These are phyloP conservation scores for Trichoderma asperelloides DNA, from an alignment of 495 filamentous ascomycete genomes.

Conservation along the genomic window DNA sequence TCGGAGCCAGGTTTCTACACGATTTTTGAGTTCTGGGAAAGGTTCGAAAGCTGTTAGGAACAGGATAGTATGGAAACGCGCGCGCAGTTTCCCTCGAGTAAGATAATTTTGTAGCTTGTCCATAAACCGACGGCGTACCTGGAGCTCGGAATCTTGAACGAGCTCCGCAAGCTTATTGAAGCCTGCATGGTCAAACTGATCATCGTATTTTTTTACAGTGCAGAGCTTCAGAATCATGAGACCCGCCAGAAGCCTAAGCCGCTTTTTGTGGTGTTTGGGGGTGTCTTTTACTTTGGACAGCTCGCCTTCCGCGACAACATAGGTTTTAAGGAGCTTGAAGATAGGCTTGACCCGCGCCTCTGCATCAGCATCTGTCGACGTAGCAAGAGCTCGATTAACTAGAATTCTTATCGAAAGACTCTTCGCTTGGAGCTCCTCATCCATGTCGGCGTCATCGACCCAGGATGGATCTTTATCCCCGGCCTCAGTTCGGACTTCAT, in stretches of 20 bases:
- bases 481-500: conserved; percentile 52
- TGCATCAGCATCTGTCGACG: conserved; percentile 49
- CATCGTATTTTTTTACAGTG: conserved; percentile 61
- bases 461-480: conserved; percentile 47
- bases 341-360: conserved; percentile 58
- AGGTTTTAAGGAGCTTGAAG: conserved; percentile 65
- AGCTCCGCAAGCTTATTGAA: conserved; percentile 77
- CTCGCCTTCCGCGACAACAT: conserved; percentile 70
- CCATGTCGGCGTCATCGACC: conserved; percentile 59
- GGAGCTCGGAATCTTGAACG: conserved; percentile 63
- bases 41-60: conserved; percentile 92
- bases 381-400: conserved; percentile 73
- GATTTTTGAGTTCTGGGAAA: conserved; percentile 51
- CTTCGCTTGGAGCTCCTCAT: conserved; percentile 78
- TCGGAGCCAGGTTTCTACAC: conserved; percentile 79
- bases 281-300: conserved; percentile 65
- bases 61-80: conserved; percentile 77
- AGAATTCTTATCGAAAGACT: conserved; percentile 81
- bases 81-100: conserved; percentile 53
- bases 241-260: conserved; percentile 73
- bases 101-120: conserved; percentile 82
- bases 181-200: conserved; percentile 55
- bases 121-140: conserved; percentile 71
- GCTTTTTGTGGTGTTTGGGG: conserved; percentile 61
- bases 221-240: conserved; percentile 80